These are phyloP conservation scores for Juncus effusus DNA, from an alignment of 176 grass and related monocot species.

Conservation along the genomic window DNA sequence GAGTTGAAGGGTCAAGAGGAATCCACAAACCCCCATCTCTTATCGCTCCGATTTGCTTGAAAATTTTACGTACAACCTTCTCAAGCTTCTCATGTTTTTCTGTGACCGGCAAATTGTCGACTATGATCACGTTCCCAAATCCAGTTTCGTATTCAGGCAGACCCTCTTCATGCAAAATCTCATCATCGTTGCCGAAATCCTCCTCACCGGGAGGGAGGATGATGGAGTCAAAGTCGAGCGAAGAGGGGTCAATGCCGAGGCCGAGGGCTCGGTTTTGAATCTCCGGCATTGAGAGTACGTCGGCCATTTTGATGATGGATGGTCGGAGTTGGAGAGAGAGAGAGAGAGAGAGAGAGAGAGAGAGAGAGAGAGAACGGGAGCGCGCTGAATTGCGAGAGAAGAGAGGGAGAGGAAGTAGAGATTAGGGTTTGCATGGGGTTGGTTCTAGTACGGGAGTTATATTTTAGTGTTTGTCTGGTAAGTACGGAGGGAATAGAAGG, in stretches of 20 bases:
- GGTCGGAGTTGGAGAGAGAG: slow-evolving; percentile 19
- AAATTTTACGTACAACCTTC: slow-evolving; percentile 71
- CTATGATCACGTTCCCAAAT: slow-evolving; percentile 57
- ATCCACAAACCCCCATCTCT: slow-evolving; percentile 87
- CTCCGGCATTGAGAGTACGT: slow-evolving; percentile 21
- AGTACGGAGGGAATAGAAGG: too few relatives aligned
- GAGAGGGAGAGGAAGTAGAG: too few relatives aligned
- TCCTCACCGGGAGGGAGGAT: too few relatives aligned
- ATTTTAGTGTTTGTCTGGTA: too few relatives aligned
- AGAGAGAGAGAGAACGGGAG: neutral
- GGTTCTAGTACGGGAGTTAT: too few relatives aligned
- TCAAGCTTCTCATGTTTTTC: slow-evolving; percentile 90
- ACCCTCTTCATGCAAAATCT: slow-evolving; percentile 53
- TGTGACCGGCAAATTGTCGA: slow-evolving; percentile 77
- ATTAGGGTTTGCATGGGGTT: too few relatives aligned
- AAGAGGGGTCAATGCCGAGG: too few relatives aligned
- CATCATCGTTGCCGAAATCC: slow-evolving; percentile 78
- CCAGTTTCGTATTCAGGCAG: slow-evolving; percentile 56
- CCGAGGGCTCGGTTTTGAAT: too few relatives aligned
- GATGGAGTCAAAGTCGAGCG: too few relatives aligned
- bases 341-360: too few relatives aligned
- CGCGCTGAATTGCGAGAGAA: too few relatives aligned
- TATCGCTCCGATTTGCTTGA: slow-evolving; percentile 63
- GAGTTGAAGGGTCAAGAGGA: slow-evolving; percentile 60
- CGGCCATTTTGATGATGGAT: slow-evolving; percentile 52